Base-by-base conservation (phyloP, 2,329 filamentous ascomycete genomes). In the Trichoderma arundinaceum region DNA sequence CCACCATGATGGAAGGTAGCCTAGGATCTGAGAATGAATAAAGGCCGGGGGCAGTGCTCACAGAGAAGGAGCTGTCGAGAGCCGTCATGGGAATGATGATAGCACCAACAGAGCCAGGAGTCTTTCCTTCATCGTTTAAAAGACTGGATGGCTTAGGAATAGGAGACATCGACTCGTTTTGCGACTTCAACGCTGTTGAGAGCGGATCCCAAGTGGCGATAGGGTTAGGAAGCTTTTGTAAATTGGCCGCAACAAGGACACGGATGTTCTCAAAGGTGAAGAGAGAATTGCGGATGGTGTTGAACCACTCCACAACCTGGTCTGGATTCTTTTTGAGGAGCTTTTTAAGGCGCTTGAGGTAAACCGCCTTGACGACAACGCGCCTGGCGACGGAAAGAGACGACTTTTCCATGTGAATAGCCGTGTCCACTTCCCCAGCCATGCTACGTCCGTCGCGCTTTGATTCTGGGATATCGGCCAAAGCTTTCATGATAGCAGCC, bases 1-100 rank as follows among this genome's bases (percentile, higher is more conserved):
- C 93, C 7, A 99, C 94, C 76, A 96, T 87, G 59, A 97, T 84
- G 2, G 94, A 89, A 0, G 95, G 93, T 1, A 98, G 83, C 15
- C 87, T 85, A 0, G 93, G 89, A 72, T 97, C 90, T 4, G 85
- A 83, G 74, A 90, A 94, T 0, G 90, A 92, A 28, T 86, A 84
- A 15, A 94, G 86, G 6, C 94, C 94, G 48, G 86, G 85, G 2
- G 90, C 84, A 10, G 90, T 90, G 71, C 92, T 88, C 67, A 94
- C 86, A 28, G 90, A 90, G 79, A 92, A 98, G 1, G 94, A 97
- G 49, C 92, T 96, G 79, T 99, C 95, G 59, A 97, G 90, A 0
- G 93, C 91, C 0, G 92, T 88, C 88, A 99, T 95, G 15, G 95
- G 93, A 22, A 98, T 86, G 62, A 99, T 86, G 70, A 92, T 90